Conservation (phyloP, 1,284 basidiomycete species). For the Mycena sp. region DNA sequence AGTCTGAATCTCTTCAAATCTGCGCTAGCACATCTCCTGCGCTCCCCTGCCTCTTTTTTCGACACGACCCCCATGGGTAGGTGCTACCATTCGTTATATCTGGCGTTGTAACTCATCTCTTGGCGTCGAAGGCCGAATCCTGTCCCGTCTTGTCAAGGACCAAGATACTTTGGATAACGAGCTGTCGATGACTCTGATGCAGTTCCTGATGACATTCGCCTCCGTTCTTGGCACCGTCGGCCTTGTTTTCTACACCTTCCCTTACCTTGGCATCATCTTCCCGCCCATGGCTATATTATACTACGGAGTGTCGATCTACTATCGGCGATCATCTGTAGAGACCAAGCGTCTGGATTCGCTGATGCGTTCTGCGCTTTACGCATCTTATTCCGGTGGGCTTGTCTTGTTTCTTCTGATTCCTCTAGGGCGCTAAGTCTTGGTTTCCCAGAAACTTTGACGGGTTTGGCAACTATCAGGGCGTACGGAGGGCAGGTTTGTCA, state of each 20-base stretch:
- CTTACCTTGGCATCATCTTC: conserved; percentile 69
- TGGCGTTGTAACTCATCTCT: conserved; percentile 29
- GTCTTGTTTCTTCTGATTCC: neutral
- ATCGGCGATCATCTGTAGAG: conserved; percentile 68
- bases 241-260: conserved; percentile 72
- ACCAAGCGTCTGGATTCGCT: conserved; percentile 77
- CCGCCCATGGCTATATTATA: conserved; percentile 61
- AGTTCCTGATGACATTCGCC: conserved; percentile 59
- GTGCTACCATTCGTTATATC: conserved; percentile 30
- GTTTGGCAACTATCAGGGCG: conserved; percentile 36
- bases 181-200: conserved; percentile 43
- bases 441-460: conserved; percentile 33
- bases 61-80: conserved; percentile 85
- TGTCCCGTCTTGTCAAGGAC: conserved; percentile 71
- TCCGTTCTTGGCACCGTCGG: conserved; percentile 63
- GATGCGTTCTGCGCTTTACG: conserved; percentile 72
- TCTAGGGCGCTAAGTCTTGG: neutral
- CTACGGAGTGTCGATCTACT: conserved; percentile 58
- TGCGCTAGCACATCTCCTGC: conserved; percentile 64
- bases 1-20: conserved; percentile 69
- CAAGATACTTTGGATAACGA: conserved; percentile 64
- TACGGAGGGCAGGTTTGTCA: conserved; percentile 37
- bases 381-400: conserved; percentile 53
- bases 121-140: conserved; percentile 56
- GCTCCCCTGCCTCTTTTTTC: conserved; percentile 81